These are phyloP conservation scores for Pythium angustatum DNA, from an alignment of 352 stramenopile species.

Conservation along the genomic window DNA sequence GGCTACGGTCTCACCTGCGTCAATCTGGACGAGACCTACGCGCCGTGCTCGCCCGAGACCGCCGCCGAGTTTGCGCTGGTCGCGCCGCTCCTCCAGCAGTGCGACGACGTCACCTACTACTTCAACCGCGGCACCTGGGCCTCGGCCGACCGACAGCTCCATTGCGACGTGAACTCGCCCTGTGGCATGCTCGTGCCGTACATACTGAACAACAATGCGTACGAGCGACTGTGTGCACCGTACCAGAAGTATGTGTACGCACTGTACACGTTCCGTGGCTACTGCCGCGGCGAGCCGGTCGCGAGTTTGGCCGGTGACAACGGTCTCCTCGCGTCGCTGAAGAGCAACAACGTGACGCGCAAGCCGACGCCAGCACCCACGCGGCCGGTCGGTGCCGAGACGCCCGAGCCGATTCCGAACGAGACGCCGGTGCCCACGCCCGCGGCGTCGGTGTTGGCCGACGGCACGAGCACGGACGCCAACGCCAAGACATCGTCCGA, in stretches of 20 bases:
- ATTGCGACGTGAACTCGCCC: conserved; percentile 1
- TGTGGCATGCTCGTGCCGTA: conserved; percentile 12
- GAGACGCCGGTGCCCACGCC: not conserved
- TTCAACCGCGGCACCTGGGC: not conserved
- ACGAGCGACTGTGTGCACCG: not conserved
- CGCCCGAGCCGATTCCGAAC: conserved; percentile 6
- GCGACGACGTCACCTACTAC: not conserved
- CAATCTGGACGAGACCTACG: not conserved
- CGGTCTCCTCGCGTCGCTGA: conserved; percentile 5
- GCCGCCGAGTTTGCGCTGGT: conserved; percentile 8
- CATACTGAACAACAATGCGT: not conserved
- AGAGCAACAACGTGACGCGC: not conserved
- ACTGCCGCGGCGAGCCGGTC: not conserved
- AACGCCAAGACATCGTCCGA: conserved; percentile 1
- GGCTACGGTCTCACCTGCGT: not conserved
- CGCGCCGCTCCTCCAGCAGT: not conserved
- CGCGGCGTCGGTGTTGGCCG: not conserved
- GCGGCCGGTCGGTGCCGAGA: not conserved
- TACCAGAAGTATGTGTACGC: not conserved
- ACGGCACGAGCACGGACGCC: not conserved
- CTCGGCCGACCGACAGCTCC: not conserved
- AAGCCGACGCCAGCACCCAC: not conserved
- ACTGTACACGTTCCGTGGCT: not conserved
- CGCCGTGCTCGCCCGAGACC: conserved; percentile 3
- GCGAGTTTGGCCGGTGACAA: conserved; percentile 1